Base-by-base conservation (phyloP, 2,329 filamentous ascomycete genomes). In the Thermoascus crustaceus region DNA sequence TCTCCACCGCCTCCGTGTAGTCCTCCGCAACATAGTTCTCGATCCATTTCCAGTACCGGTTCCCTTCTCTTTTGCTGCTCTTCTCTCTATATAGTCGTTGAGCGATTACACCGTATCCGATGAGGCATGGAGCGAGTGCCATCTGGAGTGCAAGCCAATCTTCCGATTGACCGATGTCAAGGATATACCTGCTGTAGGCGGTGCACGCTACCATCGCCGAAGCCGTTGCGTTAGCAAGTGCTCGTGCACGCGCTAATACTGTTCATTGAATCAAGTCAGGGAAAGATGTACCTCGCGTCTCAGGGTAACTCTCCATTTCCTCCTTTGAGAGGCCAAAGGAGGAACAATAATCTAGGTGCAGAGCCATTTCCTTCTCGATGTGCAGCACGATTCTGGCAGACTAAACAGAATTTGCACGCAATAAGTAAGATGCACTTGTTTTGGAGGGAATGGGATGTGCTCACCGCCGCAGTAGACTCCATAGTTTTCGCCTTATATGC, bases 1-100 rank as follows among this genome's bases (percentile, higher is more conserved):
- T 69, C 44, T 68, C 68, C 35, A 93, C 83, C 4, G 85, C 84
- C 42, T 78, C 69, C 1, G 69, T 63, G 47, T 94, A 95, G 55
- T 91, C 84, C 1, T 85, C 79, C 2, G 80, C 82, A 10, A 83
- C 75, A 54, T 95, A 96, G 52, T 85, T 93, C 54, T 88, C 71
- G 46, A 96, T 85, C 89, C 89, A 96, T 30, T 78, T 74, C 81
- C 83, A 91, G 64, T 94, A 96, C 11, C 64, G 69, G 55, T 89
- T 93, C 0, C 68, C 76, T 8, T 81, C 69, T 24, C 71, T 69
- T 32, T 66, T 50, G 22, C 78, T 82, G n/a, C 66, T 68, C 32
- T 72, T 63, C 42, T 83, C 78, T 9, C 67, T 67, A 48, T 78
- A 71, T 3, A 94, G 68, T 49, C 85, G 74, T 49, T 72, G 71